A percentile compares a stretch with the other conserved stretches of the same genome.
Conservation (phyloP, 2,329 filamentous ascomycete species). For the Ophiobolus disseminans region DNA sequence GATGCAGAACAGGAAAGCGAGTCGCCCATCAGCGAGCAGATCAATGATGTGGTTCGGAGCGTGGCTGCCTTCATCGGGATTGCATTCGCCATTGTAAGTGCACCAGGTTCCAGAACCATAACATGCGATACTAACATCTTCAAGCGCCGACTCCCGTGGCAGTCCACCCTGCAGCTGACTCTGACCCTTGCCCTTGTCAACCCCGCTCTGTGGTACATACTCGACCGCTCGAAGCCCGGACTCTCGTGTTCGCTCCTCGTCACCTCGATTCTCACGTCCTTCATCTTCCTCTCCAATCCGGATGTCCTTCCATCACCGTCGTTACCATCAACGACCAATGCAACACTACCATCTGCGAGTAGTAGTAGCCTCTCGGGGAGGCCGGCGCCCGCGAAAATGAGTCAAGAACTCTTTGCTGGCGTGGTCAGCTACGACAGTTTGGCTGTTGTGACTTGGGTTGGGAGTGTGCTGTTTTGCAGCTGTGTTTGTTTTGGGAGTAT, state of each 20-base stretch:
- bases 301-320: slow-evolving; percentile 70
- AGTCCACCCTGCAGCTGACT: slow-evolving; percentile 92
- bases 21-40: slow-evolving; percentile 65
- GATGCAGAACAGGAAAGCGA: slow-evolving; percentile 36
- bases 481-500: slow-evolving; percentile 97
- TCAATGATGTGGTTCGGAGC: slow-evolving; percentile 75
- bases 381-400: slow-evolving; percentile 1
- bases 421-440: slow-evolving; percentile 68
- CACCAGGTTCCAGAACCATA: not conserved
- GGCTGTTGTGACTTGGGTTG: slow-evolving; percentile 83
- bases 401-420: slow-evolving; percentile 55
- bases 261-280: slow-evolving; percentile 74
- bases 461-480: slow-evolving; percentile 93
- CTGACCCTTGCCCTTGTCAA: slow-evolving; percentile 89
- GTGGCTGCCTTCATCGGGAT: slow-evolving; percentile 76
- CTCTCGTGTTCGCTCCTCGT: slow-evolving; percentile 80
- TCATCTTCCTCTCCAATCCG: slow-evolving; percentile 78
- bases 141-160: slow-evolving; percentile 88
- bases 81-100: slow-evolving; percentile 80
- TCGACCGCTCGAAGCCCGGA: slow-evolving; percentile 87
- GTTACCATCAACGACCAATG: slow-evolving; percentile 30
- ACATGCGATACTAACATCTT: slow-evolving; percentile 10
- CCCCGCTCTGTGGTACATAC: slow-evolving; percentile 92
- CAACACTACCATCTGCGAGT: slow-evolving; percentile 25
- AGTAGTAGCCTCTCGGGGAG: slow-evolving; percentile 7